Evolutionary conservation across 495 filamentous ascomycete genomes (phyloP).

Genomic region (Hypoxylon trugodes): DNA sequence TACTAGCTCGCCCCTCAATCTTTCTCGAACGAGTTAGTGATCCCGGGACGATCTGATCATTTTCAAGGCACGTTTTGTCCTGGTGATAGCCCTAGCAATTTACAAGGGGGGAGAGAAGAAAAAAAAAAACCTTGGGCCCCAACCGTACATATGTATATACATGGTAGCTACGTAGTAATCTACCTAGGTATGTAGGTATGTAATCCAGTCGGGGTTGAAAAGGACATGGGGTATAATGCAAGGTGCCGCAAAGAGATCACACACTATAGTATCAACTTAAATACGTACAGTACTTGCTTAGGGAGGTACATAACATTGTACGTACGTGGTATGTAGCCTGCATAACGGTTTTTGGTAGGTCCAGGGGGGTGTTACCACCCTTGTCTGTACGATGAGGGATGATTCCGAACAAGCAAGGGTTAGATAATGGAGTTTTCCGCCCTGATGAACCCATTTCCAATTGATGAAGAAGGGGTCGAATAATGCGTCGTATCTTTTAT

Average conservation of each 20-base stretch:
- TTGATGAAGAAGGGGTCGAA: slow-evolving; percentile 32
- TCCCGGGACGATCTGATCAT: slow-evolving; percentile 40
- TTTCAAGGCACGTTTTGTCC: slow-evolving; percentile 38
- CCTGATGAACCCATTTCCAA: slow-evolving; percentile 5
- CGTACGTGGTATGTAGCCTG: slow-evolving; percentile 30
- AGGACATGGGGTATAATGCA: slow-evolving; percentile 40
- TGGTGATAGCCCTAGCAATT: slow-evolving; percentile 38
- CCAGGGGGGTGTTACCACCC: slow-evolving; percentile 2
- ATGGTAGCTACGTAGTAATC: too few species aligned
- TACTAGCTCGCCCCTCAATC: slow-evolving; percentile 34
- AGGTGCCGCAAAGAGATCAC: slow-evolving; percentile 44
- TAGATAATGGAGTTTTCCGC: slow-evolving; percentile 35
- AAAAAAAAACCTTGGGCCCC: slow-evolving; percentile 6
- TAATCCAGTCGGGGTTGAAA: slow-evolving; percentile 33
- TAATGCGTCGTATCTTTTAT: slow-evolving; percentile 22
- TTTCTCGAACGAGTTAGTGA: slow-evolving; percentile 41
- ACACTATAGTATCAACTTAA: too few species aligned
- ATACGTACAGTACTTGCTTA: too few species aligned
- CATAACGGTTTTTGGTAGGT: slow-evolving; percentile 30
- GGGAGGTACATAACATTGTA: too few species aligned
- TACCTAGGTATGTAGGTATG: too few species aligned
- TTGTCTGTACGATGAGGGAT: slow-evolving; percentile 24
- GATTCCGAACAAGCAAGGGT: slow-evolving; percentile 33
- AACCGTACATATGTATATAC: too few species aligned
- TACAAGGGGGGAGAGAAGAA: too few species aligned